Percentiles rank a stretch among this genome's conserved stretches.
phyloP scores from a whole-genome alignment of 2,329 filamentous ascomycete genomes.

The Sphaerulina musiva region DNA sequence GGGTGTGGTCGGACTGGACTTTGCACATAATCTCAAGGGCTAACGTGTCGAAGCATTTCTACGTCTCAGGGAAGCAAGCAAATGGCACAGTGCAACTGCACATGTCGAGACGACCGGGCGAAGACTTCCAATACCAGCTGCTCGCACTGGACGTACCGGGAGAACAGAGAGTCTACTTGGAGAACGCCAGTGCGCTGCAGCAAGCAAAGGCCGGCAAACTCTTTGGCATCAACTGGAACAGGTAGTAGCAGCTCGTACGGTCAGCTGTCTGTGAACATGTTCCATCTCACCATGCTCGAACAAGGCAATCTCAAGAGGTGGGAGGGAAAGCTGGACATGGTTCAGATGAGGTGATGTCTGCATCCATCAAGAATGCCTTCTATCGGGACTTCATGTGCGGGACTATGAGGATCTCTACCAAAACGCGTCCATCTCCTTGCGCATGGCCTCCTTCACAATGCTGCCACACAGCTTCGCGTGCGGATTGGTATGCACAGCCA shows the following conservation, averaged over 20 bases:
- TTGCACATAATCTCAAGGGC: background rate
- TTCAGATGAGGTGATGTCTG: too few species aligned
- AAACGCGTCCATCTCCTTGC: conserved; percentile 44
- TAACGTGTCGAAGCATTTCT: conserved; percentile 53
- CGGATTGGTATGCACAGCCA: conserved; percentile 56
- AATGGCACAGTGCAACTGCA: conserved; percentile 70
- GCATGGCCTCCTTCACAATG: conserved; percentile 55
- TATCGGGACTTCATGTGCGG: too few species aligned
- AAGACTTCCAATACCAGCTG: conserved; percentile 68
- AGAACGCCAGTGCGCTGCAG: conserved; percentile 51
- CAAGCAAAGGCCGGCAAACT: conserved; percentile 41
- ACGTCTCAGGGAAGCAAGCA: conserved; percentile 71
- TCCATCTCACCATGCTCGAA: background rate
- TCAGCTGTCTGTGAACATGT: background rate
- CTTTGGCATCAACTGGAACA: conserved; percentile 57
- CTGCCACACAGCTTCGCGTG: conserved; percentile 58
- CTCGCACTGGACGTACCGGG: conserved; percentile 75
- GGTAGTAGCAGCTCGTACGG: conserved; percentile 5
- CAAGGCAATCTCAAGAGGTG: too few species aligned
- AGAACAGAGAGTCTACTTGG: conserved; percentile 55
- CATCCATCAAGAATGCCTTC: too few species aligned
- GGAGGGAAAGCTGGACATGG: too few species aligned
- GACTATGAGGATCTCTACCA: background rate
- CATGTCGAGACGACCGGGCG: conserved; percentile 61
- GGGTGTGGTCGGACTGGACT: background rate